A percentile compares a stretch with the other conserved stretches of the same genome.
Conservation (phyloP, 2,329 filamentous ascomycete genomes). For the Diaporthe sp. region DNA sequence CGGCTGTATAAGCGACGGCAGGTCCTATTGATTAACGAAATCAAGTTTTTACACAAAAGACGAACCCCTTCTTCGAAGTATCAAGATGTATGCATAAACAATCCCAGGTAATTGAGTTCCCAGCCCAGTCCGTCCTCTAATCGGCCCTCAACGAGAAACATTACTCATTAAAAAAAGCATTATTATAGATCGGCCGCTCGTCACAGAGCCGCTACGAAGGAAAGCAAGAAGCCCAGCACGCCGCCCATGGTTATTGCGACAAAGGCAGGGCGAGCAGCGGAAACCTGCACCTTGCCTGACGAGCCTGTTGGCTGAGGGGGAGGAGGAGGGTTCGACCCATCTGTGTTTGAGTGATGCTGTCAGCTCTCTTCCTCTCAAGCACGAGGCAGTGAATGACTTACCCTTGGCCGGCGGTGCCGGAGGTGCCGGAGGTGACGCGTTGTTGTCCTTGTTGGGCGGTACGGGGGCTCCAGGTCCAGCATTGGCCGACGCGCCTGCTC, state of each 20-base stretch:
- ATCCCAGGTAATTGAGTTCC: slow-evolving; percentile 5
- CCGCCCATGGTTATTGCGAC: slow-evolving; percentile 22
- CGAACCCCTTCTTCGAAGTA: slow-evolving; percentile 4
- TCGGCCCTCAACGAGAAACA: background rate
- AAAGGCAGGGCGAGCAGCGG: slow-evolving; percentile 17
- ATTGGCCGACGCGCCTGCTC: background rate
- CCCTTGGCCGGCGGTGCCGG: background rate
- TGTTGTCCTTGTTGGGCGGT: background rate
- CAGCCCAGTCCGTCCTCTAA: background rate
- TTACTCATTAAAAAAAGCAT: slow-evolving; percentile 27
- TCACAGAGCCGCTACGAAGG: slow-evolving; percentile 27
- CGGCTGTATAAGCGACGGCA: background rate
- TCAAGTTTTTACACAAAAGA: slow-evolving; percentile 21
- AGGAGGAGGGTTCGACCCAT: slow-evolving; percentile 2
- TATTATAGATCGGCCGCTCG: background rate
- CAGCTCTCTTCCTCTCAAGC: background rate
- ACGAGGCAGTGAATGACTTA: background rate
- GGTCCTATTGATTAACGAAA: slow-evolving; percentile 22
- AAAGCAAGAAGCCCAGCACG: slow-evolving; percentile 22
- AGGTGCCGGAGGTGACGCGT: background rate
- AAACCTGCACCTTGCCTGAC: slow-evolving; percentile 14
- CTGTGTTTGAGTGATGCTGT: background rate
- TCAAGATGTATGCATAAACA: slow-evolving; percentile 26
- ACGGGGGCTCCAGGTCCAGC: background rate
- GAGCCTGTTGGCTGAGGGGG: slow-evolving; percentile 1